These are phyloP conservation scores for Pholiota microspora DNA, from an alignment of 768 basidiomycete genomes.

Conservation along the genomic window DNA sequence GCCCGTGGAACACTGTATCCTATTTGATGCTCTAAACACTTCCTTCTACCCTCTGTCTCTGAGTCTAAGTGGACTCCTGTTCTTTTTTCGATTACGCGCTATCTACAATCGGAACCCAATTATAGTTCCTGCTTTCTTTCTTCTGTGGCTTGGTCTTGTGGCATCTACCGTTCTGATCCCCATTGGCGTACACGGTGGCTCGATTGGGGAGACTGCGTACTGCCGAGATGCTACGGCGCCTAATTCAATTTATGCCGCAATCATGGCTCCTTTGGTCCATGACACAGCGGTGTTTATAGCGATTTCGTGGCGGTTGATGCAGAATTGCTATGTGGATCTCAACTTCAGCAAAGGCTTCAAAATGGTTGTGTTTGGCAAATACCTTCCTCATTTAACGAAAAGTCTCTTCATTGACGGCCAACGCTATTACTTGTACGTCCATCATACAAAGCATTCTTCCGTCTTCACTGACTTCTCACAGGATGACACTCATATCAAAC, in stretches of 20 bases:
- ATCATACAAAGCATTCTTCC: not conserved
- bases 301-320: conserved; percentile 26
- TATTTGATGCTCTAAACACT: not conserved
- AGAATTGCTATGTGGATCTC: conserved; percentile 8
- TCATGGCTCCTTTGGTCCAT: conserved; percentile 19
- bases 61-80: conserved; percentile 21
- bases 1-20: not conserved
- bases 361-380: conserved; percentile 19
- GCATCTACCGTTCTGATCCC: conserved; percentile 18
- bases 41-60: conserved; percentile 3
- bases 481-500: not conserved
- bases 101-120: conserved; percentile 18
- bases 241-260: not conserved
- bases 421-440: conserved; percentile 23
- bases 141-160: conserved; percentile 27
- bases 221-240: conserved; percentile 4
- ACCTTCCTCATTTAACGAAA: conserved; percentile 24
- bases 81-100: conserved; percentile 25
- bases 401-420: conserved; percentile 28
- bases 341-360: conserved; percentile 9
- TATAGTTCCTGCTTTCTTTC: conserved; percentile 21
- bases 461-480: not conserved
- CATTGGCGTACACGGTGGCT: conserved; percentile 13
- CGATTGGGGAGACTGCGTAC: conserved; percentile 8
- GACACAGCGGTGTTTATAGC: conserved; percentile 30